Evolutionary conservation across 2,329 filamentous ascomycete genomes (phyloP).

Genomic region (Stachybotrys chlorohalonatus): DNA sequence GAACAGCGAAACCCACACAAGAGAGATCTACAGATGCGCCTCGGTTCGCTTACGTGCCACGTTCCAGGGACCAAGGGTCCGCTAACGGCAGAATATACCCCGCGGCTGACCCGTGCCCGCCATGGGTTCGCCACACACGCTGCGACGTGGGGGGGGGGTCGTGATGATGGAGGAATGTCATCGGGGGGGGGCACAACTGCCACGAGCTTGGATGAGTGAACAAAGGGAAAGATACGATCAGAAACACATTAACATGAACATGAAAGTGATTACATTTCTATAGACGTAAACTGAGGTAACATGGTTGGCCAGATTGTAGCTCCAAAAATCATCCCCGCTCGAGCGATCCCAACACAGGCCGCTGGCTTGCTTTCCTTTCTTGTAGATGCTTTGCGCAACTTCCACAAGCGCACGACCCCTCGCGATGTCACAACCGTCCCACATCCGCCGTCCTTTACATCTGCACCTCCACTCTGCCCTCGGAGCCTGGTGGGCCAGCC

Average conservation of each 20-base stretch:
- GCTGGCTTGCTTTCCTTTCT: constrained; percentile 9
- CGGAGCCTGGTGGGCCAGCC: constrained; percentile 60
- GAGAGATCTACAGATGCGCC: background rate
- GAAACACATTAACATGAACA: background rate
- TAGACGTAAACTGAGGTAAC: constrained; percentile 20
- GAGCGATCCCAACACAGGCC: constrained; percentile 25
- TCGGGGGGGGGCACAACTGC: background rate
- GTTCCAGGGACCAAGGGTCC: background rate
- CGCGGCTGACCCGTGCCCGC: background rate
- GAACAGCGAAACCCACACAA: background rate
- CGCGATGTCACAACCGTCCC: background rate
- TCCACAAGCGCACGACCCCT: background rate
- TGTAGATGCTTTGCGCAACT: background rate
- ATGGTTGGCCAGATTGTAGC: constrained; percentile 20
- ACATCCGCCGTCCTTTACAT: constrained; percentile 37
- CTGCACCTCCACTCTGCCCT: constrained; percentile 85
- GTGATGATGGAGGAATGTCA: background rate
- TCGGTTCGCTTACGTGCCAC: background rate
- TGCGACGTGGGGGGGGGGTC: background rate
- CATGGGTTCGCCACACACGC: background rate
- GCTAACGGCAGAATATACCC: background rate
- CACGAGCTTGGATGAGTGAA: background rate
- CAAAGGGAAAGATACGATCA: background rate
- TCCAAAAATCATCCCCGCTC: constrained; percentile 26
- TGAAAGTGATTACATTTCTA: constrained; percentile 17